Evolutionary conservation across 1,139 yeast genomes (phyloP).

Genomic region (Geotrichum klebahnii): DNA sequence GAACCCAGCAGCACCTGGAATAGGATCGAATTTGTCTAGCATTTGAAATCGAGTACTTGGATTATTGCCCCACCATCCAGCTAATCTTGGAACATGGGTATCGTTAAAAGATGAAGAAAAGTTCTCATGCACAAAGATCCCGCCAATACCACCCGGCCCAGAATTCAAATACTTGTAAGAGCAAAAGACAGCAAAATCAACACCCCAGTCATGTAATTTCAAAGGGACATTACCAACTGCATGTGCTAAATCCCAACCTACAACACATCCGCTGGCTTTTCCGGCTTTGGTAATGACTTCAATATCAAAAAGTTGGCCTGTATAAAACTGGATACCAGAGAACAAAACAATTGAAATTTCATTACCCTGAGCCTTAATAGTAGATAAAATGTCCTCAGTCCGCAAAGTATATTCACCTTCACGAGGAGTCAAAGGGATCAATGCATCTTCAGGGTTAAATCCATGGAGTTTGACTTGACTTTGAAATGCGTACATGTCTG

Average conservation of each 20-base stretch:
- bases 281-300: slow-evolving; percentile 59
- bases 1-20: slow-evolving; percentile 77
- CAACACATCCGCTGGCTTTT: slow-evolving; percentile 52
- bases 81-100: slow-evolving; percentile 63
- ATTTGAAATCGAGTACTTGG: slow-evolving; percentile 66
- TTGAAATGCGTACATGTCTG: slow-evolving; percentile 81
- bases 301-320: slow-evolving; percentile 84
- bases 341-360: slow-evolving; percentile 70
- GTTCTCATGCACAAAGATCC: slow-evolving; percentile 65
- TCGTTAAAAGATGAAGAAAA: slow-evolving; percentile 42
- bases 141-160: slow-evolving; percentile 92
- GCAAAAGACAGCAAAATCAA: slow-evolving; percentile 94
- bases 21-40: slow-evolving; percentile 76
- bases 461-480: slow-evolving; percentile 69
- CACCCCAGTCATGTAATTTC: slow-evolving; percentile 76
- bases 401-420: slow-evolving; percentile 53
- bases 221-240: slow-evolving; percentile 85
- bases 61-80: slow-evolving; percentile 98
- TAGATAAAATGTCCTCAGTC: slow-evolving; percentile 58
- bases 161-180: slow-evolving; percentile 85
- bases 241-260: slow-evolving; percentile 96
- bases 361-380: slow-evolving; percentile 56
- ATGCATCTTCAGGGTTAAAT: slow-evolving; percentile 51
- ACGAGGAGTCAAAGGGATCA: slow-evolving; percentile 61
- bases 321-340: slow-evolving; percentile 87